These are phyloP conservation scores for Circinella minor DNA, from an alignment of 371 early-diverging fungal genomes.

Conservation along the genomic window DNA sequence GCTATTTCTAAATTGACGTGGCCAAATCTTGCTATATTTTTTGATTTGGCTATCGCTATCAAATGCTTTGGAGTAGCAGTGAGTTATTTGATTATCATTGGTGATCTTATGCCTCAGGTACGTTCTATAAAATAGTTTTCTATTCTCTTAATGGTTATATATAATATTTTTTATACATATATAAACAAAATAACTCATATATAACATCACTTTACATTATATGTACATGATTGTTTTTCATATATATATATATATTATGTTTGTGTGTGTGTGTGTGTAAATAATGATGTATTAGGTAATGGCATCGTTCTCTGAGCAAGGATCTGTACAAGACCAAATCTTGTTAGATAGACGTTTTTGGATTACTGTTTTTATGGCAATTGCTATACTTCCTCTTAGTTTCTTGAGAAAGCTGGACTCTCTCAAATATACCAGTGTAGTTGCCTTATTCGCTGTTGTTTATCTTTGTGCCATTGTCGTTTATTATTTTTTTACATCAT, in stretches of 20 bases:
- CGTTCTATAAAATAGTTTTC: not conserved
- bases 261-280: too few species aligned
- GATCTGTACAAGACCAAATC: conserved; percentile 18
- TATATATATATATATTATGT: too few species aligned
- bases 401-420: conserved; percentile 91
- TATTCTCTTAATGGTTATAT: too few species aligned
- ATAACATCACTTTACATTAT: too few species aligned
- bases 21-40: conserved; percentile 87
- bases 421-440: conserved; percentile 91
- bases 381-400: conserved; percentile 76
- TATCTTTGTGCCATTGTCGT: conserved; percentile 92
- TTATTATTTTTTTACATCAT: conserved; percentile 70
- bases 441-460: conserved; percentile 89
- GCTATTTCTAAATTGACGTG: conserved; percentile 90
- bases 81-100: conserved; percentile 98
- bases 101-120: conserved; percentile 92
- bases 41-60: conserved; percentile 97
- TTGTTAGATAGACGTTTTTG: conserved; percentile 78
- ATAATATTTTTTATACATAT: too few species aligned
- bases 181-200: too few species aligned
- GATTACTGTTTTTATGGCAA: conserved; percentile 79
- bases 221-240: too few species aligned
- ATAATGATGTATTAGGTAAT: conserved; percentile 30
- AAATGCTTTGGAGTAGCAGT: conserved; percentile 99
- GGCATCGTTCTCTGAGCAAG: conserved; percentile 32